Percentiles rank a stretch among this genome's conserved stretches.
Conservation (phyloP, 108 stramenopile genomes). For the Skeletonema potamos region DNA sequence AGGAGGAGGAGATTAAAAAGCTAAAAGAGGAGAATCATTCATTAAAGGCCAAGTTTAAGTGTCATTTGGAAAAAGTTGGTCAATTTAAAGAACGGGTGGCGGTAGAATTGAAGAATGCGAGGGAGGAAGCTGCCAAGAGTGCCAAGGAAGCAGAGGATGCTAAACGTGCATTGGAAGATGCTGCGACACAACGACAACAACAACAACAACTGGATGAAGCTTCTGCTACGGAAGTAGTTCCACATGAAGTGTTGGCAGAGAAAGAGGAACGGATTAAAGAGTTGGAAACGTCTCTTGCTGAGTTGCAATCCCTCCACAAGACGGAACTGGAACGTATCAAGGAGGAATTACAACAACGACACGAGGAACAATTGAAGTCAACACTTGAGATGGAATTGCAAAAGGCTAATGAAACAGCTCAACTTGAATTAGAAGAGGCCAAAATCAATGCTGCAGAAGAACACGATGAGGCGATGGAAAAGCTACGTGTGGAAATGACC, state of each 20-base stretch:
- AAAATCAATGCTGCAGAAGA: conserved; percentile 16
- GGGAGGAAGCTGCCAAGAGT: conserved; percentile 16
- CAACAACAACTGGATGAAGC: conserved; percentile 3
- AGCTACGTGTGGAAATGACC: conserved; percentile 2
- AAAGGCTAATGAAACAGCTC: conserved; percentile 31
- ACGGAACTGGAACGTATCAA: conserved; percentile 51
- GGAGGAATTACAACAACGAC: conserved; percentile 30
- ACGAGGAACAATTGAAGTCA: conserved; percentile 34
- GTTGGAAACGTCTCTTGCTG: conserved; percentile 31
- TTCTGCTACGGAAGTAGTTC: neutral
- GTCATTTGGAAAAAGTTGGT: conserved; percentile 18
- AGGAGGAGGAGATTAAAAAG: conserved; percentile 15
- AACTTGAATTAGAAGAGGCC: conserved; percentile 11
- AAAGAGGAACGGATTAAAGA: conserved; percentile 31
- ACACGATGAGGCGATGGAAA: conserved; percentile 21
- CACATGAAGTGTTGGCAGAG: conserved; percentile 24
- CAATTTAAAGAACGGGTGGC: conserved; percentile 26
- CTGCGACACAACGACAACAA: no score
- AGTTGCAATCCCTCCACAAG: conserved; percentile 17
- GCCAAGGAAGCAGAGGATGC: conserved; percentile 27
- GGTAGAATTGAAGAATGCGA: conserved; percentile 30
- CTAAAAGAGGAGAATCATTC: conserved; percentile 16
- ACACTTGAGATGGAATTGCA: conserved; percentile 10
- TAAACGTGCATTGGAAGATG: conserved; percentile 7
- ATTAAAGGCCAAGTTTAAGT: conserved; percentile 29